These are phyloP conservation scores for Neoconidiobolus thromboides DNA, from an alignment of 371 early-diverging fungal genomes.

Conservation along the genomic window DNA sequence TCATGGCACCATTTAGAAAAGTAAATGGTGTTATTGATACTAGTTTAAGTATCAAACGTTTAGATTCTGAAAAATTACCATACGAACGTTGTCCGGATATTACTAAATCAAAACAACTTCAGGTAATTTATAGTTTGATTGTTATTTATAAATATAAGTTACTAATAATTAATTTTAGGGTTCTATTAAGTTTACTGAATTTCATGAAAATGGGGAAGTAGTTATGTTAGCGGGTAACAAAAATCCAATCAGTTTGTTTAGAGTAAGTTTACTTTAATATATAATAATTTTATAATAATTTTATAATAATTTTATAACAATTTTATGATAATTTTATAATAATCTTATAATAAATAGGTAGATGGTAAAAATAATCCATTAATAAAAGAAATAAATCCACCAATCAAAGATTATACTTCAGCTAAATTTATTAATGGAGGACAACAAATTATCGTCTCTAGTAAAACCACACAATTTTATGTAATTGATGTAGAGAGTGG, in stretches of 20 bases:
- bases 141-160: not conserved
- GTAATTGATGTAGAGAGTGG: slow-evolving; percentile 69
- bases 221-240: slow-evolving; percentile 69
- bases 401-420: slow-evolving; percentile 54
- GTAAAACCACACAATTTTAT: slow-evolving; percentile 58
- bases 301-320: not conserved
- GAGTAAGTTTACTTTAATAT: slow-evolving; percentile 8
- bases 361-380: slow-evolving; percentile 81
- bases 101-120: slow-evolving; percentile 10
- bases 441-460: slow-evolving; percentile 45
- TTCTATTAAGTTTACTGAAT: slow-evolving; percentile 46
- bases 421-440: slow-evolving; percentile 65
- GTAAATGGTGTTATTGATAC: not conserved
- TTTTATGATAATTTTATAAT: not conserved
- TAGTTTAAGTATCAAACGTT: slow-evolving; percentile 10
- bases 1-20: not conserved
- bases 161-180: slow-evolving; percentile 16
- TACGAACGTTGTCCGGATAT: slow-evolving; percentile 15
- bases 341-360: slow-evolving; percentile 18
- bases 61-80: slow-evolving; percentile 11
- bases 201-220: slow-evolving; percentile 81
- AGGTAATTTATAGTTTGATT: slow-evolving; percentile 5
- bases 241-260: slow-evolving; percentile 66
- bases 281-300: not conserved
- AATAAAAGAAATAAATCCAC: slow-evolving; percentile 59